Evolutionary conservation across 768 basidiomycete genomes (phyloP).

Genomic region (Austroboletus eburneus): DNA sequence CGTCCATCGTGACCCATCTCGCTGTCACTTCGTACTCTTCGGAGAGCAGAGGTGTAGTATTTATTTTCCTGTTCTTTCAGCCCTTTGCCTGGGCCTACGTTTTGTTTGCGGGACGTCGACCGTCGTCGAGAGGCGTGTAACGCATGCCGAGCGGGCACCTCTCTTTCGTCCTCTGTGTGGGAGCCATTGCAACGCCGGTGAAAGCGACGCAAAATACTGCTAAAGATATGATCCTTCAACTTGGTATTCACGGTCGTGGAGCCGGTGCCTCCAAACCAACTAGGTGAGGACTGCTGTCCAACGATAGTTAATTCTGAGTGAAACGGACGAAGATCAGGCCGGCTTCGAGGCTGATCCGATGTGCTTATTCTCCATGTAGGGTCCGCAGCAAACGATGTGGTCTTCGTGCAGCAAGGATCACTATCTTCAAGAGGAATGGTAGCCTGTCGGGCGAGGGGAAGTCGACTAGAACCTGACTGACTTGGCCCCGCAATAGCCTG

Average conservation of each 20-base stretch:
- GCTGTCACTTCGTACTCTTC: slow-evolving; percentile 66
- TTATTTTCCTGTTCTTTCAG: slow-evolving; percentile 39
- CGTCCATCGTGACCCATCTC: slow-evolving; percentile 35
- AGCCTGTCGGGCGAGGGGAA: slow-evolving; percentile 40
- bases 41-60: slow-evolving; percentile 37
- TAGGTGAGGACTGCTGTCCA: slow-evolving; percentile 34
- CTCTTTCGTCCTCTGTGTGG: slow-evolving; percentile 56
- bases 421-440: slow-evolving; percentile 34
- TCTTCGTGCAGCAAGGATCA: slow-evolving; percentile 45
- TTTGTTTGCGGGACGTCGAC: slow-evolving; percentile 17
- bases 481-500: slow-evolving; percentile 19
- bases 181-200: slow-evolving; percentile 44
- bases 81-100: slow-evolving; percentile 33
- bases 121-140: slow-evolving; percentile 16
- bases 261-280: slow-evolving; percentile 83
- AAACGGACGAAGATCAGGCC: slow-evolving; percentile 35
- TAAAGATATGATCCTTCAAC: slow-evolving; percentile 94
- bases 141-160: slow-evolving; percentile 41
- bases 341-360: slow-evolving; percentile 26
- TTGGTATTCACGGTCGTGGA: slow-evolving; percentile 92
- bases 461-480: slow-evolving; percentile 28
- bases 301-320: slow-evolving; percentile 37
- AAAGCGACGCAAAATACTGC: slow-evolving; percentile 75
- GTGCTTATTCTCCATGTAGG: slow-evolving; percentile 12
- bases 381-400: slow-evolving; percentile 25